Evolutionary conservation across 2,329 filamentous ascomycete species (phyloP).

Genomic region (Sporothrix mexicana): DNA sequence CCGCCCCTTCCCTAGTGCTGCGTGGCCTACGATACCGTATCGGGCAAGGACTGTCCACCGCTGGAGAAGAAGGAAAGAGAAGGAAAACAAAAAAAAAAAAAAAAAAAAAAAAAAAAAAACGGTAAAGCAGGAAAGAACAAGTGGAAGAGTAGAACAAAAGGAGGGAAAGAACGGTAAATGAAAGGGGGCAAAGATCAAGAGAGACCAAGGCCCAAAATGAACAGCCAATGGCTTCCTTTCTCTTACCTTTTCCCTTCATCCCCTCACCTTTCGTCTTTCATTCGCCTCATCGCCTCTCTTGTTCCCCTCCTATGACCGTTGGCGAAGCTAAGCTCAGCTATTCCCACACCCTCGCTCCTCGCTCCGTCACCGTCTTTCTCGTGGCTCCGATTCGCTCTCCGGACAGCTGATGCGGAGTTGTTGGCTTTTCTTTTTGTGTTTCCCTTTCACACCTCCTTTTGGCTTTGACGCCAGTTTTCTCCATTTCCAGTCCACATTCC

Average conservation of each 20-base stretch:
- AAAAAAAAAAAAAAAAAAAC: neutral
- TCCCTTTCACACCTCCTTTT: too few species aligned
- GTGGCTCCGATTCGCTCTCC: constrained; percentile 16
- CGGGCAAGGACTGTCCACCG: neutral
- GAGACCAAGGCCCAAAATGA: too few species aligned
- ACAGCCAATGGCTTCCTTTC: too few species aligned
- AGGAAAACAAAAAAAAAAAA: neutral
- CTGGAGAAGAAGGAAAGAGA: neutral
- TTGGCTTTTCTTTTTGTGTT: too few species aligned
- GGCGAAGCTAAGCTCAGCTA: neutral
- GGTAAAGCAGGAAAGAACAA: neutral
- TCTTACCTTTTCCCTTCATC: too few species aligned
- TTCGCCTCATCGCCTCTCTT: neutral
- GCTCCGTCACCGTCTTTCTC: constrained; percentile 19
- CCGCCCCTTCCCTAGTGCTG: constrained; percentile 16
- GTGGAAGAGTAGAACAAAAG: neutral
- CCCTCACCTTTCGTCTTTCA: too few species aligned
- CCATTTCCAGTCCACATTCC: neutral
- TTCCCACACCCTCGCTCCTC: neutral
- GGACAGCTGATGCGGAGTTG: neutral
- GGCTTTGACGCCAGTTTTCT: neutral
- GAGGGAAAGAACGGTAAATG: neutral
- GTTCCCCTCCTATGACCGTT: neutral
- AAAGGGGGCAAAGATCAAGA: neutral
- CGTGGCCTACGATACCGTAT: constrained; percentile 7